A percentile compares a stretch with the other conserved stretches of the same genome.
phyloP scores from a whole-genome alignment of 2,329 filamentous ascomycete genomes.

The Dactylellina drechsleri region DNA sequence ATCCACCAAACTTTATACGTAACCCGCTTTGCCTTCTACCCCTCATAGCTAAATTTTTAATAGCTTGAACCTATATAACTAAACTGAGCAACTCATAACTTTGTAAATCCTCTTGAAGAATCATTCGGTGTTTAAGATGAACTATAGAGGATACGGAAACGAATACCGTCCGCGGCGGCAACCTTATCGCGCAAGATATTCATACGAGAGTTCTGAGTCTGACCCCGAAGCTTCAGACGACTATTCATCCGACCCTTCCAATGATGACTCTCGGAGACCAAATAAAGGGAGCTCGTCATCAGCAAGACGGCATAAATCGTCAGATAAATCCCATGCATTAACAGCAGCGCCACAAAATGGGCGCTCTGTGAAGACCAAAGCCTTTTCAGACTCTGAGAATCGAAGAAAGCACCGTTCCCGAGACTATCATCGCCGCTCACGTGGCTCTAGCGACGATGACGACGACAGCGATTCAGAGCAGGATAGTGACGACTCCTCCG shows the following conservation, averaged over 20 bases:
- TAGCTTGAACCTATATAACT: too few species aligned
- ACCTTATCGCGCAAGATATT: background rate
- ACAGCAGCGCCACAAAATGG: conserved; percentile 7
- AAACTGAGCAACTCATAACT: too few species aligned
- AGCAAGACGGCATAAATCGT: conserved; percentile 32
- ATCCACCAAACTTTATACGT: background rate
- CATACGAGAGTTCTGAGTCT: conserved; percentile 14
- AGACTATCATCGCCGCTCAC: background rate
- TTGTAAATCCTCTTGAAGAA: too few species aligned
- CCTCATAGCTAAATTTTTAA: too few species aligned
- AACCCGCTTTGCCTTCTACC: too few species aligned
- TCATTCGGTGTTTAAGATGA: background rate
- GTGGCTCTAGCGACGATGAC: conserved; percentile 19
- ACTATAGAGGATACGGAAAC: conserved; percentile 1
- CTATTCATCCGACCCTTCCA: conserved; percentile 16
- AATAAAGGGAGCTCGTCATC: conserved; percentile 26
- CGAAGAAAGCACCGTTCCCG: conserved; percentile 15
- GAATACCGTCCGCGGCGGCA: background rate
- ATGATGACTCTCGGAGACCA: background rate
- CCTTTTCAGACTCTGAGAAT: conserved; percentile 30
- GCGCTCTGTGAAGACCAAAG: background rate
- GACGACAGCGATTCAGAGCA: conserved; percentile 8
- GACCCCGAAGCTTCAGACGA: conserved; percentile 21
- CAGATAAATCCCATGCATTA: conserved; percentile 25
- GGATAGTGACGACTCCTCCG: background rate